phyloP scores from a whole-genome alignment of 371 early-diverging fungal genomes.

The Capniomyces stellatus region DNA sequence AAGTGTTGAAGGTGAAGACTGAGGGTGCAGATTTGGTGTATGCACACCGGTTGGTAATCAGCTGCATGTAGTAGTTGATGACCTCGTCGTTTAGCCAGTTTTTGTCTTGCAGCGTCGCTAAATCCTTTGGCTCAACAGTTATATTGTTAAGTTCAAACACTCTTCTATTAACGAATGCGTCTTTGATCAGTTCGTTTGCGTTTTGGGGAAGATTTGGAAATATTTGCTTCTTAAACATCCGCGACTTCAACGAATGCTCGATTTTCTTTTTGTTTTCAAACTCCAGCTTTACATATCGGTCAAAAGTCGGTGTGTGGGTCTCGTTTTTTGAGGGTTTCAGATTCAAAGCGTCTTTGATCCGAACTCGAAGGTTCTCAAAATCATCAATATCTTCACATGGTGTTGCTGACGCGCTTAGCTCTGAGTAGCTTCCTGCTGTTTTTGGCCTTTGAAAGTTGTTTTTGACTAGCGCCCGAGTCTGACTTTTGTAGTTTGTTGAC shows the following conservation, averaged over 20 bases:
- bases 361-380: background rate
- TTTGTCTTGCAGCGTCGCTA: constrained; percentile 47
- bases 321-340: background rate
- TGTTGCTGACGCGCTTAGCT: too few relatives aligned
- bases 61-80: constrained; percentile 73
- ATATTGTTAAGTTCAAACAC: constrained; percentile 1
- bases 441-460: too few relatives aligned
- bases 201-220: background rate
- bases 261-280: background rate
- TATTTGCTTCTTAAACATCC: background rate
- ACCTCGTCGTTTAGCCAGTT: constrained; percentile 89
- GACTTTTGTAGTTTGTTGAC: too few relatives aligned
- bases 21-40: constrained; percentile 24
- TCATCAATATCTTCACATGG: too few relatives aligned
- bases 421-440: too few relatives aligned
- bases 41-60: constrained; percentile 47
- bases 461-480: too few relatives aligned
- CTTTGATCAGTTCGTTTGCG: background rate
- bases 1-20: constrained; percentile 72
- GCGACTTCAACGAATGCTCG: background rate
- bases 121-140: constrained; percentile 23
- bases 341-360: background rate
- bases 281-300: background rate
- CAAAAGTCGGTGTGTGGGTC: background rate
- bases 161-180: background rate